A percentile compares a stretch with the other conserved stretches of the same genome.
These are phyloP conservation scores for Magnolia kwangsiensis DNA, from an alignment of 164 flowering plant species.

Conservation along the genomic window DNA sequence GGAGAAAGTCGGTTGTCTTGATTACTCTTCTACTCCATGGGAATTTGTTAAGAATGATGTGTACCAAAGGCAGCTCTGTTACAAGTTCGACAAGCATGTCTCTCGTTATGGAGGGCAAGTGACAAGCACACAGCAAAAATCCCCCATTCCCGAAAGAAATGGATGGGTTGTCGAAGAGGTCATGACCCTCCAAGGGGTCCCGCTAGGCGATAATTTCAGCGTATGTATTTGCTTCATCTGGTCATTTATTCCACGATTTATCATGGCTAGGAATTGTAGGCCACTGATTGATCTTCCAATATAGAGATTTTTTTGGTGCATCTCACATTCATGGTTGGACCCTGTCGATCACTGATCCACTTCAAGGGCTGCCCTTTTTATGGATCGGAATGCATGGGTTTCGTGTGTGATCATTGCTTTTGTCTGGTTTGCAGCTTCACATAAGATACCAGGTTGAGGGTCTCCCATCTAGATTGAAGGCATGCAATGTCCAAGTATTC, in stretches of 20 bases:
- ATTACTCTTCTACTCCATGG: conserved; percentile 81
- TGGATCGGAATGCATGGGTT: too few species aligned
- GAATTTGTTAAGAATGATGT: conserved; percentile 68
- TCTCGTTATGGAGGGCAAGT: conserved; percentile 85
- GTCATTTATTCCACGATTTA: background rate
- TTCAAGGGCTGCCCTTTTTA: too few species aligned
- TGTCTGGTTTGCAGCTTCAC: conserved; percentile 65
- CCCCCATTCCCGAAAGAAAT: conserved; percentile 48
- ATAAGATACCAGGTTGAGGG: conserved; percentile 79
- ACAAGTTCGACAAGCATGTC: conserved; percentile 58
- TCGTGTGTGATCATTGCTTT: background rate
- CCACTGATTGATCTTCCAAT: too few species aligned
- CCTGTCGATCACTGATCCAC: too few species aligned
- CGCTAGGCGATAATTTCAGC: conserved; percentile 81
- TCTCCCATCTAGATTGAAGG: conserved; percentile 44
- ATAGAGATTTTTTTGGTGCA: too few species aligned
- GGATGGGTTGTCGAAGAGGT: conserved; percentile 92
- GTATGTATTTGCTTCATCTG: conserved; percentile 35
- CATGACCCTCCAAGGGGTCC: conserved; percentile 81
- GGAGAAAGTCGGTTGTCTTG: conserved; percentile 75
- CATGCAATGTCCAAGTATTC: conserved; percentile 52
- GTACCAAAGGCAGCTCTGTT: conserved; percentile 70
- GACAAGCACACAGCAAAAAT: conserved; percentile 80
- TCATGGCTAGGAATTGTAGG: background rate
- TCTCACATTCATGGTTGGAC: too few species aligned